Base-by-base conservation (phyloP, 371 early-diverging fungal genomes). In the Gilbertella persicaria region DNA sequence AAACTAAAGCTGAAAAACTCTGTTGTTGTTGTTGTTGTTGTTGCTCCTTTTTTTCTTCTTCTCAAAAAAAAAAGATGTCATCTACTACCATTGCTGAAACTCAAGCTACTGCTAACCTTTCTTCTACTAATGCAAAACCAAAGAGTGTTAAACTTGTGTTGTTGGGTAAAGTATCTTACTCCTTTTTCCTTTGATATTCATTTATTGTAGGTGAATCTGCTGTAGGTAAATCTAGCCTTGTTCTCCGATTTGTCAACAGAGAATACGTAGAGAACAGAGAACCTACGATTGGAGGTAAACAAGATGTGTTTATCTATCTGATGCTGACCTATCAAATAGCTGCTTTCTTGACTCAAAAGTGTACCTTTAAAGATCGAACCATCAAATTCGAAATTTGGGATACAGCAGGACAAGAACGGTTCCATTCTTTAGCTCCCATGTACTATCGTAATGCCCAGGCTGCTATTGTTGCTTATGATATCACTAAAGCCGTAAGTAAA, bases 381-480 rank as follows among this genome's bases (percentile, higher is more conserved):
- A 87, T 88, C 52, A 88, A 89, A 58, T 86, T 94, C 66, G 89
- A 93, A 62, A 93, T 92, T 54, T 96, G 96, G 96, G 96, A 96
- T 64, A 96, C 96, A 20, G 95, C 95, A 17, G 94, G 91, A 36
- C 96, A 91, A 78, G 77, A 96, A 69, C 84, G 95, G 45, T 96
- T 87, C 60, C 87, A 89, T 67, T 89, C 89, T n/a, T 83, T 99
- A 44, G 99, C 99, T 25, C 98, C 97, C 33, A 97, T 96, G 95
- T 99, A 98, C 73, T 99, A 99, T 76, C 83, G 99, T 48, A 95
- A 95, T 60, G 97, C 99, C 8, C 92, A 91, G 71, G 95, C 94
- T 13, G 96, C 97, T 6, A 85, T 95, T 21, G 93, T 97, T 17
- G 96, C 92, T 4, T 99, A 97, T 74, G 99, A 99, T 64, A 66